Evolutionary conservation across 106 monocot genomes (phyloP), one percentile per base, ranked within the genome.

Genomic region (Chionographis japonica): DNA sequence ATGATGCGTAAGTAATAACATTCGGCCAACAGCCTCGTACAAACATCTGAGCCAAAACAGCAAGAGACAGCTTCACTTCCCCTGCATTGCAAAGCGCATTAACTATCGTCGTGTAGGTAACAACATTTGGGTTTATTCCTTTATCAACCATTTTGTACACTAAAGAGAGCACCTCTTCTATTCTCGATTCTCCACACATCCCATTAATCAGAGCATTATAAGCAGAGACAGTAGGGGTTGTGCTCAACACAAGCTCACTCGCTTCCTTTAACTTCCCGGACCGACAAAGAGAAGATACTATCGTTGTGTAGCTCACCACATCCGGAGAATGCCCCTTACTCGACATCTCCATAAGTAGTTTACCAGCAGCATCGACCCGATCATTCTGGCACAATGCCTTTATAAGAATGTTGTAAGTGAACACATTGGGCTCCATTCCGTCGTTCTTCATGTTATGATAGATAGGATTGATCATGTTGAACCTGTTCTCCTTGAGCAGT

Each of bases 151-250:
- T 95, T 61, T 82, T 72, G 27, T 79, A 58, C 9, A 91, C 61
- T 60, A 95, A 41, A 52, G 42, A 57, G 56, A 85, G 72, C 8
- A 68, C 91, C 50, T 85, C 91, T 40, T 72, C 52, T 37, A 79
- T 64, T 65, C 75, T 81, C 38, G 61, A 78, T 37, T 81, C 72
- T 41, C 27, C 61, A 39, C 85, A 85, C 53, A 91, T 59, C 4
- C 85, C 88, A 62, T 79, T 75, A 49, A 95, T 81, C 27, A 95
- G 35, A 63, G 91, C 85, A 81, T 95, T 95, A 68, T 85, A 95
- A 15, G 78, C 54, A 57, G 82, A 12, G 1, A 68, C 63, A 14
- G 36, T 13, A 15, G 85, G 73, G n/a, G 60, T 35, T 13, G 72
- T 43, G 11, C 56, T 77, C 60, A 53, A 66, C 5, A 84, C 63